A percentile compares a stretch with the other conserved stretches of the same genome.
Conservation (phyloP, 148 eudicot genomes). For the Nepenthes gracilis region DNA sequence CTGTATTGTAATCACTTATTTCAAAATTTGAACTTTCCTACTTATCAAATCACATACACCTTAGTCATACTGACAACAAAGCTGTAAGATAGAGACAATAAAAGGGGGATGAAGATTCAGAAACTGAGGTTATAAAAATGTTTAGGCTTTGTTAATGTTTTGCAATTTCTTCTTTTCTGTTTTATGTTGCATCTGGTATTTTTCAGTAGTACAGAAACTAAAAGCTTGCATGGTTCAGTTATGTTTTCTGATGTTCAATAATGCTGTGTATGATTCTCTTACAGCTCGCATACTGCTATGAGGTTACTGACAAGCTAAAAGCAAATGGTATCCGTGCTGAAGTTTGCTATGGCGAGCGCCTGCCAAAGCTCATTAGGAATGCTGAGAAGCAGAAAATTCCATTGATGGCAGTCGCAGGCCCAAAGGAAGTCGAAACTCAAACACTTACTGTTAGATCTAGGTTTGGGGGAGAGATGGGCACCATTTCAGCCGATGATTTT, state of each 20-base stretch:
- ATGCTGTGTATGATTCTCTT: background rate
- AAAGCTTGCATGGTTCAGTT: no score
- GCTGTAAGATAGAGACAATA: no score
- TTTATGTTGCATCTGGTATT: no score
- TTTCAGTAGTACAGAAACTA: no score
- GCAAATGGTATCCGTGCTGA: slow-evolving; percentile 67
- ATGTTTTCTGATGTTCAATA: no score
- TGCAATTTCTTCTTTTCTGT: background rate
- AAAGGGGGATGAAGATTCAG: no score
- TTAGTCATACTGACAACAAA: no score
- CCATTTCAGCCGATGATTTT: slow-evolving; percentile 56
- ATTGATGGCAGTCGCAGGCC: slow-evolving; percentile 86
- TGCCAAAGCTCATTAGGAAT: slow-evolving; percentile 79
- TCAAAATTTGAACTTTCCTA: no score
- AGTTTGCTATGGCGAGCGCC: slow-evolving; percentile 81
- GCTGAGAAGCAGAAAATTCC: slow-evolving; percentile 92
- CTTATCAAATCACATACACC: no score
- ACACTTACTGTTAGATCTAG: slow-evolving; percentile 85
- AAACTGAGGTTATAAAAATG: no score
- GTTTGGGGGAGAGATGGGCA: slow-evolving; percentile 76
- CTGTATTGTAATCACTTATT: no score
- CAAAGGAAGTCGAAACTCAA: slow-evolving; percentile 68
- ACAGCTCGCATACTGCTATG: slow-evolving; percentile 66
- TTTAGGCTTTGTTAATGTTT: background rate
- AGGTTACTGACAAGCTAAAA: slow-evolving; percentile 47